These are phyloP conservation scores for Asterophora parasitica DNA, from an alignment of 768 basidiomycete species.

Conservation along the genomic window DNA sequence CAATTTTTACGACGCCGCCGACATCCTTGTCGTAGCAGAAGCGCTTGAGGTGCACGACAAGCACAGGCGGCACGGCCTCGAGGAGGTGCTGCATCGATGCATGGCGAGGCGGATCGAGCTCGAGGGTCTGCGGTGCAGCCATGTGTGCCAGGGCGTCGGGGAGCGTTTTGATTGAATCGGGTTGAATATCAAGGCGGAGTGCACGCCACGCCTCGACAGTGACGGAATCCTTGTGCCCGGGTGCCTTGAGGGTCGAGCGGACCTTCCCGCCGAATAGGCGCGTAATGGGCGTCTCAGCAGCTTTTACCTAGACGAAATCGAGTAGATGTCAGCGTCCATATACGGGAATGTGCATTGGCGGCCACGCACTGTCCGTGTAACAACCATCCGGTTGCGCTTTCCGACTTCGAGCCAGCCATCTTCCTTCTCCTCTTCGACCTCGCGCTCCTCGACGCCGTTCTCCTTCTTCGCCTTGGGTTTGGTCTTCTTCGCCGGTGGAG, in stretches of 20 bases:
- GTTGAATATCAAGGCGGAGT: slow-evolving; percentile 82
- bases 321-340: neutral
- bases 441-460: slow-evolving; percentile 36
- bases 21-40: slow-evolving; percentile 80
- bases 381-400: slow-evolving; percentile 72
- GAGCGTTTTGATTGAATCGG: slow-evolving; percentile 55
- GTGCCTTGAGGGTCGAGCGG: slow-evolving; percentile 75
- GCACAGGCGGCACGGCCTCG: slow-evolving; percentile 76
- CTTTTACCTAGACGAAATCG: slow-evolving; percentile 52
- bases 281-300: slow-evolving; percentile 82
- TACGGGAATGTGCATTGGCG: neutral
- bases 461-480: slow-evolving; percentile 23
- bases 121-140: slow-evolving; percentile 75
- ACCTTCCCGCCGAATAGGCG: slow-evolving; percentile 93
- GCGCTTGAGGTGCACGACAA: slow-evolving; percentile 87
- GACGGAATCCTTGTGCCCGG: slow-evolving; percentile 80
- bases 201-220: slow-evolving; percentile 91
- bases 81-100: slow-evolving; percentile 71
- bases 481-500: slow-evolving; percentile 32
- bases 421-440: slow-evolving; percentile 29
- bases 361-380: slow-evolving; percentile 70
- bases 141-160: slow-evolving; percentile 79
- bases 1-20: slow-evolving; percentile 79
- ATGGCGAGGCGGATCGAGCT: slow-evolving; percentile 59
- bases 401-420: slow-evolving; percentile 94